Evolutionary conservation across 257 asterid genomes (phyloP).

Genomic region (Solanum virginianum): DNA sequence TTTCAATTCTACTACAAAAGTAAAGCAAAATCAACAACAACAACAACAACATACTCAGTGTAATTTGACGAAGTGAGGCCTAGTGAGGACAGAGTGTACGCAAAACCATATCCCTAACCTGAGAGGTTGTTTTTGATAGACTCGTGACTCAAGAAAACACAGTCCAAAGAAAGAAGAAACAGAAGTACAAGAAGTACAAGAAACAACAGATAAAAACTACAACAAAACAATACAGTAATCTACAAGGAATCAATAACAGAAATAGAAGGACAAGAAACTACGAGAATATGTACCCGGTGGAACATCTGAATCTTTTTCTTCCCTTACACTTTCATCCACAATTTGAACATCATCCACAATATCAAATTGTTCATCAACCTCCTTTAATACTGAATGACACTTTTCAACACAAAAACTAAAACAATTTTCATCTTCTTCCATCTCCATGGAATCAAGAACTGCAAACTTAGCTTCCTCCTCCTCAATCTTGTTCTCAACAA

Average conservation of each 20-base stretch:
- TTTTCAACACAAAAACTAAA: slow-evolving; percentile 44
- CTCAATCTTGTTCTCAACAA: slow-evolving; percentile 6
- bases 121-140: not conserved
- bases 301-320: slow-evolving; percentile 11
- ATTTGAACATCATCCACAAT: slow-evolving; percentile 11
- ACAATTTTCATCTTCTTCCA: slow-evolving; percentile 49
- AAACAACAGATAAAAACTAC: not conserved
- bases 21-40: no score
- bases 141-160: not conserved
- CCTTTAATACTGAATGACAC: slow-evolving; percentile 5
- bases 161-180: not conserved
- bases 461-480: slow-evolving; percentile 31
- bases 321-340: not conserved
- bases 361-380: slow-evolving; percentile 5
- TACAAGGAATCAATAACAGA: not conserved
- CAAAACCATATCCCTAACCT: not conserved
- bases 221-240: no score
- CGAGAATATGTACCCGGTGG: slow-evolving; percentile 16
- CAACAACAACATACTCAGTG: no score
- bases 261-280: not conserved
- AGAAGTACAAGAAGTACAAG: not conserved
- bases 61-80: no score
- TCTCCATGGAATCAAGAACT: slow-evolving; percentile 45
- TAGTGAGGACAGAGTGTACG: not conserved
- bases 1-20: no score